Conservation (phyloP, 805 yeast species). For the Cyberlindnera galapagoensis region DNA sequence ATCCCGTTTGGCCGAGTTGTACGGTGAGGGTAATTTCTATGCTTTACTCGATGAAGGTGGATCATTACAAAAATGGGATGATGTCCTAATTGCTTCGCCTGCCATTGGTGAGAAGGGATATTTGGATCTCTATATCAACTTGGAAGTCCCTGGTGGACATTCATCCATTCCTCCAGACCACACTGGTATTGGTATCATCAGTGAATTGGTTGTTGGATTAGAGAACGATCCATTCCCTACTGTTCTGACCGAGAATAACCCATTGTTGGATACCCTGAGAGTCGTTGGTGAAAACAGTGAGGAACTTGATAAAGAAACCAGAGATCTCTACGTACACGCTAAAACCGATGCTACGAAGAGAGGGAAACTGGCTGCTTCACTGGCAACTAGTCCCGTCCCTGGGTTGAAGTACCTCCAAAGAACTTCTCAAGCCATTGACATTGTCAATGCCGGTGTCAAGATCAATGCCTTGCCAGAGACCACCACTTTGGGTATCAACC, state of each 20-base stretch:
- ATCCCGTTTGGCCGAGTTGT: slow-evolving; percentile 39
- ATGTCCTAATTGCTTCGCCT: slow-evolving; percentile 30
- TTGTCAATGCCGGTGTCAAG: slow-evolving; percentile 64
- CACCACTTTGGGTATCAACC: slow-evolving; percentile 44
- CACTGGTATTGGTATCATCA: slow-evolving; percentile 31
- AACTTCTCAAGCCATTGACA: slow-evolving; percentile 42
- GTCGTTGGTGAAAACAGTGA: slow-evolving; percentile 7
- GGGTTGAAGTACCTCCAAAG: slow-evolving; percentile 34
- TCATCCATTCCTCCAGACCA: slow-evolving; percentile 75
- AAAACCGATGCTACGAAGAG: slow-evolving; percentile 30
- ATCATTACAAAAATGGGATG: slow-evolving; percentile 23
- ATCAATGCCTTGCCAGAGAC: slow-evolving; percentile 70
- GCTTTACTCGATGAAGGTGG: slow-evolving; percentile 71
- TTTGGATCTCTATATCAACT: slow-evolving; percentile 42
- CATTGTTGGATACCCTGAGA: slow-evolving; percentile 44
- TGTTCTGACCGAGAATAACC: slow-evolving; percentile 45
- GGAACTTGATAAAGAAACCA: slow-evolving; percentile 12
- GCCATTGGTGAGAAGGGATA: slow-evolving; percentile 59
- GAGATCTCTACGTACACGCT: slow-evolving; percentile 26
- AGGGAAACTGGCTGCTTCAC: slow-evolving; percentile 25
- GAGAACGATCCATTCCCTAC: slow-evolving; percentile 48
- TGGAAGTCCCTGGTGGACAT: slow-evolving; percentile 70
- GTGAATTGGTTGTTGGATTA: slow-evolving; percentile 41
- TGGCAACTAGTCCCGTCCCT: slow-evolving; percentile 4
- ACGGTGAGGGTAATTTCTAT: slow-evolving; percentile 55